Evolutionary conservation across 2,329 filamentous ascomycete genomes (phyloP).

Genomic region (Acrocalymma vagum): DNA sequence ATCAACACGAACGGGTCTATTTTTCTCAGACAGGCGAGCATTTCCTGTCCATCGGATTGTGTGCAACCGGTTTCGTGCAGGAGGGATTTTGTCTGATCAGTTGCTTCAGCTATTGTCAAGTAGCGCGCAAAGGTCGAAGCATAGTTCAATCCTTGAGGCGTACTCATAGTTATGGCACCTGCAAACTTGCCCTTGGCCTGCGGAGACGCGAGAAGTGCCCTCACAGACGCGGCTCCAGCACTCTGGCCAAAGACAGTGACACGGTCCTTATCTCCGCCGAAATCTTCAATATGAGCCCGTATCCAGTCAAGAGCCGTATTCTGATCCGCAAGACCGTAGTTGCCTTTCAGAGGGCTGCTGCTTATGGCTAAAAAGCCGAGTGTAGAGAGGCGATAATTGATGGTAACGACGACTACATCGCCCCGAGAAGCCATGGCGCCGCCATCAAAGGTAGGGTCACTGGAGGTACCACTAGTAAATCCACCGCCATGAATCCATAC

Average conservation of each 20-base stretch:
- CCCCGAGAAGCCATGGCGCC: conserved; percentile 56
- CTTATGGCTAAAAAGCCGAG: conserved; percentile 45
- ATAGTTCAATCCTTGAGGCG: conserved; percentile 28
- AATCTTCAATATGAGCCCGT: conserved; percentile 46
- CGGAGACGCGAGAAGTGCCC: conserved; percentile 60
- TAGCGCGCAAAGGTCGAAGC: conserved; percentile 33
- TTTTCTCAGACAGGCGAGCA: conserved; percentile 32
- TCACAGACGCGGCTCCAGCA: conserved; percentile 49
- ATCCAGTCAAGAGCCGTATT: conserved; percentile 62
- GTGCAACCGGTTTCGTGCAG: conserved; percentile 35
- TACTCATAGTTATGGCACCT: conserved; percentile 52
- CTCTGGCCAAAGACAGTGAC: conserved; percentile 50
- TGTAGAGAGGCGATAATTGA: conserved; percentile 53
- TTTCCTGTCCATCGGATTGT: conserved; percentile 8
- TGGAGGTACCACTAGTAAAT: conserved; percentile 51
- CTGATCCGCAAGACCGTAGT: conserved; percentile 60
- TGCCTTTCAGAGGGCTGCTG: conserved; percentile 57
- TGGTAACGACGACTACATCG: conserved; percentile 54
- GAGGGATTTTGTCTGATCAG: conserved; percentile 25
- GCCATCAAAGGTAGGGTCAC: conserved; percentile 57
- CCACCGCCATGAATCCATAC: conserved; percentile 58
- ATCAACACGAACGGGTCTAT: conserved; percentile 30
- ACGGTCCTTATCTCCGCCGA: conserved; percentile 44
- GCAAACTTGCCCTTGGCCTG: conserved; percentile 58
- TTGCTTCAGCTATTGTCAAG: conserved; percentile 30